phyloP scores from a whole-genome alignment of 176 grass and related monocot genomes.

The Aechmea fasciata region DNA sequence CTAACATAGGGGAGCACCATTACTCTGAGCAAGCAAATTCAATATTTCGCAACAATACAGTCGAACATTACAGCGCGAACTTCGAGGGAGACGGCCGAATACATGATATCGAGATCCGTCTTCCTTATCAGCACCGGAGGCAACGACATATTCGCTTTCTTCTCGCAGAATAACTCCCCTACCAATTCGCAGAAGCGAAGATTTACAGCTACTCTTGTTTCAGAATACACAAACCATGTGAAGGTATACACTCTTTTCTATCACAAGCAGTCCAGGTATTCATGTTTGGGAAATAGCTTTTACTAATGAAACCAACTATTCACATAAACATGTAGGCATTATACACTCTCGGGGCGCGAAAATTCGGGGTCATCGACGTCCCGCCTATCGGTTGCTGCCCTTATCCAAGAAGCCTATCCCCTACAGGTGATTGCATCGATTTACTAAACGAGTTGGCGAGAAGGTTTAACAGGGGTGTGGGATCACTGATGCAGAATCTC shows the following conservation, averaged over 20 bases:
- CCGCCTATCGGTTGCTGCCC: slow-evolving; percentile 87
- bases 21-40: slow-evolving; percentile 25
- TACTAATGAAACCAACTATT: neutral
- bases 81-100: slow-evolving; percentile 5
- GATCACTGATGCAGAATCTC: slow-evolving; percentile 44
- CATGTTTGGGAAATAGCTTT: neutral
- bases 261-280: neutral
- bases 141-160: slow-evolving; percentile 49
- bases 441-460: slow-evolving; percentile 59
- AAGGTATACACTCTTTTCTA: slow-evolving; percentile 22
- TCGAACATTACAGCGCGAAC: slow-evolving; percentile 1
- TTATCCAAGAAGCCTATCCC: slow-evolving; percentile 71
- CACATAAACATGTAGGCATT: slow-evolving; percentile 30
- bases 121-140: slow-evolving; percentile 49
- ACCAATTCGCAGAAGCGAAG: slow-evolving; percentile 9
- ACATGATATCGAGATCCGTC: slow-evolving; percentile 35
- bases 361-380: slow-evolving; percentile 66
- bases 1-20: slow-evolving; percentile 15
- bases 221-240: slow-evolving; percentile 11
- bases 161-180: neutral
- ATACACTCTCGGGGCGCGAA: slow-evolving; percentile 65
- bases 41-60: slow-evolving; percentile 19
- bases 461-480: slow-evolving; percentile 59
- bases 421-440: slow-evolving; percentile 65
- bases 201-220: slow-evolving; percentile 18